Conservation (phyloP, 257 asterid species). For the Leptodermis oblonga region DNA sequence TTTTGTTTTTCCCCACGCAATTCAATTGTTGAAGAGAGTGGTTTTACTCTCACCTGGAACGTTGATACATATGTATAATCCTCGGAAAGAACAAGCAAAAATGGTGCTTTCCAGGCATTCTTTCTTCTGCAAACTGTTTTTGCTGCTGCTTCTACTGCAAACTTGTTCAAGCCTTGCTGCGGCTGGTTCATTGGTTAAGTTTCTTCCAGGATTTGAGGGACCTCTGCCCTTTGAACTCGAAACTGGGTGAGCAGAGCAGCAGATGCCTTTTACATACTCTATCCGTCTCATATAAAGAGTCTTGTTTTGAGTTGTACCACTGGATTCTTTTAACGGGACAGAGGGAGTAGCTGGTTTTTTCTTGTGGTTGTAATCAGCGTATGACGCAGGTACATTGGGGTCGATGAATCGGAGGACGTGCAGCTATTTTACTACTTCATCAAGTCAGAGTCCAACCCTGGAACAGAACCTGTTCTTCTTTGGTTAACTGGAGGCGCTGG, state of each 20-base stretch:
- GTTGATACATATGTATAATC: neutral
- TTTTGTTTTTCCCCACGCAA: neutral
- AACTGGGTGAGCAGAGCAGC: slow-evolving; percentile 19
- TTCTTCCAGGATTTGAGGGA: slow-evolving; percentile 30
- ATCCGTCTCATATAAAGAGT: no score
- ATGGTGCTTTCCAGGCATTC: neutral
- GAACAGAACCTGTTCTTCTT: slow-evolving; percentile 18
- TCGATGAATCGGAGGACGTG: slow-evolving; percentile 23
- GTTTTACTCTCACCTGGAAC: no score
- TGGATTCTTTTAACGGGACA: no score
- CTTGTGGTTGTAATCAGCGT: no score
- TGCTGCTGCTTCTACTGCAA: neutral
- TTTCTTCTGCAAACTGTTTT: slow-evolving; percentile 3
- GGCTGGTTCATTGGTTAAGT: slow-evolving; percentile 19
- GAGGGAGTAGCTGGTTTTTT: no score
- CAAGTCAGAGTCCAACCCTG: slow-evolving; percentile 19
- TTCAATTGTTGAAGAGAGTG: neutral
- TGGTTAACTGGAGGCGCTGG: slow-evolving; percentile 28
- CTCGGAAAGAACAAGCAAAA: neutral
- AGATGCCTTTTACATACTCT: no score
- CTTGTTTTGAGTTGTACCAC: no score
- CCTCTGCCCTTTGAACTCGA: slow-evolving; percentile 28
- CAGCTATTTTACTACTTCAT: slow-evolving; percentile 23
- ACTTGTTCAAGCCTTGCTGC: neutral
- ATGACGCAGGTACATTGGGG: slow-evolving; percentile 20